Evolutionary conservation across 1,139 yeast genomes (phyloP).

Genomic region (Debaryomycetaceae sp.): DNA sequence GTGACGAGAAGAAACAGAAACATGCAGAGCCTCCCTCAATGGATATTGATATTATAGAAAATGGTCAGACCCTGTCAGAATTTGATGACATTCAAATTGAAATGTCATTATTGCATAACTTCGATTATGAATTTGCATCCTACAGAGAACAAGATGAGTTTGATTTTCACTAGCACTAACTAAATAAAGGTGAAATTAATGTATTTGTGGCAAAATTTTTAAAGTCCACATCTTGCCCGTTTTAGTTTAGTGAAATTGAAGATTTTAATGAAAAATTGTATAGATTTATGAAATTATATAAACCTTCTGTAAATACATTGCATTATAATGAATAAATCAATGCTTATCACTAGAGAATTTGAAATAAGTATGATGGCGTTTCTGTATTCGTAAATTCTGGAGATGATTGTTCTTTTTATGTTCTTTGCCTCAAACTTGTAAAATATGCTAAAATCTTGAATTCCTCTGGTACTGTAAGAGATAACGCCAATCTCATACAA

Average conservation of each 20-base stretch:
- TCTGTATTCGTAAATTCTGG: slow-evolving; percentile 1
- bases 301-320: background rate
- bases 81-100: background rate
- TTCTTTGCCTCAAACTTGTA: slow-evolving; percentile 4
- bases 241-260: too few species aligned
- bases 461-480: slow-evolving; percentile 8
- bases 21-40: background rate
- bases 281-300: too few species aligned
- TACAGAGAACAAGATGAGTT: slow-evolving; percentile 6
- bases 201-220: too few species aligned
- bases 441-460: slow-evolving; percentile 5
- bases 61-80: background rate
- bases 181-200: too few species aligned
- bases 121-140: slow-evolving; percentile 8
- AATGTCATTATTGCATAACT: slow-evolving; percentile 4
- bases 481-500: slow-evolving; percentile 19
- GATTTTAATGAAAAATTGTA: too few species aligned
- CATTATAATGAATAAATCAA: slow-evolving; percentile 4
- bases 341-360: slow-evolving; percentile 1
- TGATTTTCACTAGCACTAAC: background rate
- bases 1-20: background rate
- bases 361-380: slow-evolving; percentile 2
- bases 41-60: background rate
- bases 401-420: background rate
- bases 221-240: too few species aligned